phyloP scores from a whole-genome alignment of 306 rosid genomes.

The Prunus campanulata region DNA sequence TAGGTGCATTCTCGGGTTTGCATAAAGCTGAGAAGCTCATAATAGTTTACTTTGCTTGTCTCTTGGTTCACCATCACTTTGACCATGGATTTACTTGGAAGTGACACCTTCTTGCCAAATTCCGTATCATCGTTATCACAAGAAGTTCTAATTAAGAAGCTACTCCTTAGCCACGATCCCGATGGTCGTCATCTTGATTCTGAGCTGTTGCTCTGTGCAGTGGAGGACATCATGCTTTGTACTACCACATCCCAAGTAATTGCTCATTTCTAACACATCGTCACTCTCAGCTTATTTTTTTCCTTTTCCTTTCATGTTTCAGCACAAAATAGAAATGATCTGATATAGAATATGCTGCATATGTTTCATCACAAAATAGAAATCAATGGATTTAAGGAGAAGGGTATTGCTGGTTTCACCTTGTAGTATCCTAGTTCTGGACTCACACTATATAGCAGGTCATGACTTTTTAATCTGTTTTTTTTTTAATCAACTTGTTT shows the following conservation, averaged over 20 bases:
- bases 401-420: too few species aligned
- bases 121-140: slow-evolving; percentile 26
- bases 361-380: too few species aligned
- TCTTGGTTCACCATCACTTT: slow-evolving; percentile 19
- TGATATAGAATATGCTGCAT: neutral
- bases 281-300: neutral
- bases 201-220: slow-evolving; percentile 43
- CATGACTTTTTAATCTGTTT: too few species aligned
- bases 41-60: neutral
- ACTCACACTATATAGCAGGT: too few species aligned
- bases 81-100: slow-evolving; percentile 36
- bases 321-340: neutral
- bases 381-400: too few species aligned
- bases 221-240: slow-evolving; percentile 52
- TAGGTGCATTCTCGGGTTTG: neutral
- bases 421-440: too few species aligned
- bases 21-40: slow-evolving; percentile 1
- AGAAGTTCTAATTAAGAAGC: slow-evolving; percentile 42
- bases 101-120: slow-evolving; percentile 17
- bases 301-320: neutral
- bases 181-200: slow-evolving; percentile 66
- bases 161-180: slow-evolving; percentile 62
- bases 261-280: neutral
- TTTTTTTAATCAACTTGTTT: too few species aligned
- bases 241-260: slow-evolving; percentile 31